phyloP scores from a whole-genome alignment of 257 asterid species.

The Solanum sitiens region DNA sequence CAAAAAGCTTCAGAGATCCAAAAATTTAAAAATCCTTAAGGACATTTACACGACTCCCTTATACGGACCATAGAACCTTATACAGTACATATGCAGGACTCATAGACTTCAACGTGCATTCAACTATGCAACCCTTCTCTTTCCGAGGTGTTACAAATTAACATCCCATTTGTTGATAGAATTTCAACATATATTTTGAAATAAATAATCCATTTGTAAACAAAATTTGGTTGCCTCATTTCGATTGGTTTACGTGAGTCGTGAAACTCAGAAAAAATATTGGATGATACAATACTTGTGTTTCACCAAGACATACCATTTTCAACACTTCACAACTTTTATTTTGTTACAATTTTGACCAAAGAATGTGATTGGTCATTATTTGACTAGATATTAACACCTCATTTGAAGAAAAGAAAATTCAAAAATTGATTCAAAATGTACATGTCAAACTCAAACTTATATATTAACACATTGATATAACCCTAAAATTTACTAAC shows the following conservation, averaged over 20 bases:
- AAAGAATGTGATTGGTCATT: background rate
- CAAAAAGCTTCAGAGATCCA: background rate
- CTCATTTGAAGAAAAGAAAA: background rate
- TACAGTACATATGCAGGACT: background rate
- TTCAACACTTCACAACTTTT: no score
- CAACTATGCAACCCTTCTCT: background rate
- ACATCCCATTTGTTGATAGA: no score
- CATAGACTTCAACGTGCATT: no score
- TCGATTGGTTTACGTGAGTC: no score
- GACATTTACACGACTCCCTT: background rate
- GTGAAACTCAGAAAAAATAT: background rate
- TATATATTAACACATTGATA: background rate
- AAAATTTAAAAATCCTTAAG: background rate
- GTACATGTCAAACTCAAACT: background rate
- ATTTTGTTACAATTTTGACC: background rate
- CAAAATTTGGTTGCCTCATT: background rate
- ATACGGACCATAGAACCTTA: background rate
- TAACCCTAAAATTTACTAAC: background rate
- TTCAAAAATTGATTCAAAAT: no score
- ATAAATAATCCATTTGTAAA: no score
- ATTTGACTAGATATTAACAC: no score
- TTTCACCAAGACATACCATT: background rate
- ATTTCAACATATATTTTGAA: no score
- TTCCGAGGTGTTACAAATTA: background rate
- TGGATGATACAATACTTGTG: no score